Evolutionary conservation across 2,329 filamentous ascomycete genomes (phyloP).

Genomic region (Cladosporium cucumerinum): DNA sequence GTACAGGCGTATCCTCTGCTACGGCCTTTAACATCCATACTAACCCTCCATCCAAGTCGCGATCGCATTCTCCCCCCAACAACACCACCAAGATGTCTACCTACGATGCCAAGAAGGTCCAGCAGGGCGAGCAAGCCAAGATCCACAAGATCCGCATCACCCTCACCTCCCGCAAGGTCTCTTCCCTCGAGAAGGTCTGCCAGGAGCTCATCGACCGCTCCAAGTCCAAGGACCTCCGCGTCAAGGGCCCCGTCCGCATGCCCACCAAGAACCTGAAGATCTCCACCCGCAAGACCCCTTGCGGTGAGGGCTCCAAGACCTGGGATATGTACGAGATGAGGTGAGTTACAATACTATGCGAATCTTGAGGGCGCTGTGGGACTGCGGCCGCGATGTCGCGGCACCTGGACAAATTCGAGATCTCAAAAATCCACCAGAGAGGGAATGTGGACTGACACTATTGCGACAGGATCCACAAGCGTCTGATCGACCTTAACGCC

Average conservation of each 20-base stretch:
- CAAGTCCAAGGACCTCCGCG: conserved; percentile 95
- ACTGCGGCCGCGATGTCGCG: neutral
- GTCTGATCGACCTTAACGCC: conserved; percentile 66
- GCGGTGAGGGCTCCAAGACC: conserved; percentile 99
- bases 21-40: conserved; percentile 4
- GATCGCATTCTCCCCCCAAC: conserved; percentile 20
- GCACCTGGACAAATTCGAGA: neutral
- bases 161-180: conserved; percentile 90
- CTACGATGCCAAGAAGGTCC: conserved; percentile 86
- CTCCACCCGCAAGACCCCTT: conserved; percentile 98
- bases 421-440: neutral
- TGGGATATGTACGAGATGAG: conserved; percentile 99
- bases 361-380: neutral
- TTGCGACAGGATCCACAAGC: conserved; percentile 34
- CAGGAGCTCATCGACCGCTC: conserved; percentile 97
- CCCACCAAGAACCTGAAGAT: conserved; percentile 96
- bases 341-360: conserved; percentile 31
- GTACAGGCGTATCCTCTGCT: neutral
- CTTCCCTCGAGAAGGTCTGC: conserved; percentile 96
- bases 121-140: conserved; percentile 87
- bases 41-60: conserved; percentile 27
- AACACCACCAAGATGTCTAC: conserved; percentile 70
- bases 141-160: conserved; percentile 99
- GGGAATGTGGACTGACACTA: neutral
- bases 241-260: conserved; percentile 97